Evolutionary conservation across 441 rosid species (phyloP).

Genomic region (Populus hybrid): DNA sequence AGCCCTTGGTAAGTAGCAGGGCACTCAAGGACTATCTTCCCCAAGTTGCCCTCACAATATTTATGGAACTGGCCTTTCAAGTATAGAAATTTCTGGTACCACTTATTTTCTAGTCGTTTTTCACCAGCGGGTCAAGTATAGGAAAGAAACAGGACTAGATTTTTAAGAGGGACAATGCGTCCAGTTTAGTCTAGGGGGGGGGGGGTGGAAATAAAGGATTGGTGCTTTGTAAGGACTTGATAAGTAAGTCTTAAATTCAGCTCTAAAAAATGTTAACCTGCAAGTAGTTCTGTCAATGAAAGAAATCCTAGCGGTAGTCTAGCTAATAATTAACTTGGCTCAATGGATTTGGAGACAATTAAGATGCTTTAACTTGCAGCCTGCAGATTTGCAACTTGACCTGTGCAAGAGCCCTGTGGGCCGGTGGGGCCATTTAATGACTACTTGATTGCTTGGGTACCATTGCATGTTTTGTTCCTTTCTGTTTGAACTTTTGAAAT

Average conservation of each 20-base stretch:
- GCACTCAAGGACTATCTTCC: not conserved
- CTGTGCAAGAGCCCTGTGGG: not conserved
- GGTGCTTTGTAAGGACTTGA: too few relatives aligned
- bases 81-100: not conserved
- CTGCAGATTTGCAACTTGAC: not conserved
- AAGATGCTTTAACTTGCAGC: not conserved
- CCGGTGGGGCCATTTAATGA: too few relatives aligned
- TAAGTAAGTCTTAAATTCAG: too few relatives aligned
- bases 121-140: not conserved
- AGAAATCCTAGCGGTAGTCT: not conserved
- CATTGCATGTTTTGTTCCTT: not conserved
- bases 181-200: too few relatives aligned
- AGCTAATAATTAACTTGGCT: not conserved
- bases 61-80: not conserved
- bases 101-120: not conserved
- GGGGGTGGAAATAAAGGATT: too few relatives aligned
- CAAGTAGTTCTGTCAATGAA: not conserved
- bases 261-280: not conserved
- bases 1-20: too few relatives aligned
- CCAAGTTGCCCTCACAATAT: not conserved
- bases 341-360: not conserved
- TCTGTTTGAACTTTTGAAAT: not conserved
- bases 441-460: not conserved
- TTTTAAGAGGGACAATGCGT: too few relatives aligned
- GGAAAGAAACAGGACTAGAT: too few relatives aligned